These are phyloP conservation scores for Phoma sp. DNA, from an alignment of 2,329 filamentous ascomycete genomes.

Conservation along the genomic window DNA sequence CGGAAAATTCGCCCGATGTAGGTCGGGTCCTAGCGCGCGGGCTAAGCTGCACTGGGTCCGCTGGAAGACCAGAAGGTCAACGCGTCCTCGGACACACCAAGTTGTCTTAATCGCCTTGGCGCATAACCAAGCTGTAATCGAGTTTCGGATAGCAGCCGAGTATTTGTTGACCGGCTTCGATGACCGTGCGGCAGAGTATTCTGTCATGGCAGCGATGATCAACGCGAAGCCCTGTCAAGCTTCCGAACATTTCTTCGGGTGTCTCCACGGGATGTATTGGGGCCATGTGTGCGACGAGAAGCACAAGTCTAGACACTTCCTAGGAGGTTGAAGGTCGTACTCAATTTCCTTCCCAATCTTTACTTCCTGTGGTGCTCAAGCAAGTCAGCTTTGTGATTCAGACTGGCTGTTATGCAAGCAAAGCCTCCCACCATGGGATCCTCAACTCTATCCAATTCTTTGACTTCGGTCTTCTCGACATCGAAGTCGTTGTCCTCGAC, in stretches of 20 bases:
- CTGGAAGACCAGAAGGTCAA: conserved; percentile 3
- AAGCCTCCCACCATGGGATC: conserved; percentile 25
- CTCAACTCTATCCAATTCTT: conserved; percentile 20
- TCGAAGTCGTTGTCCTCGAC: conserved; percentile 14
- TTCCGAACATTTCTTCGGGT: conserved; percentile 23
- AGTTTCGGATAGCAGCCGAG: conserved; percentile 11
- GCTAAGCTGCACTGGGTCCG: not conserved
- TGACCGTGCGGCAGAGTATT: conserved; percentile 5
- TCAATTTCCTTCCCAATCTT: not conserved
- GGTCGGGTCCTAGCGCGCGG: not conserved
- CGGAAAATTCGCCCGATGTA: not conserved
- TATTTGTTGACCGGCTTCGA: conserved; percentile 3
- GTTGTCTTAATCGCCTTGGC: conserved; percentile 4
- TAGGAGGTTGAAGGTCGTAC: conserved; percentile 10
- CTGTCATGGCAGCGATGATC: conserved; percentile 7
- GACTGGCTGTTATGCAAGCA: conserved; percentile 3
- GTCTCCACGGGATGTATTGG: conserved; percentile 20
- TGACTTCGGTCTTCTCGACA: conserved; percentile 21
- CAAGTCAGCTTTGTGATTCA: not conserved
- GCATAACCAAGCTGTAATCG: conserved; percentile 9
- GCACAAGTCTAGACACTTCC: conserved; percentile 7
- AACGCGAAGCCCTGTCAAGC: conserved; percentile 10
- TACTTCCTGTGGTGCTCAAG: conserved; percentile 4
- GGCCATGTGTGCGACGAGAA: not conserved
- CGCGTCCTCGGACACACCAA: conserved; percentile 3